Conservation (phyloP, 1,284 basidiomycete species). For the Leccinum fuscescens region DNA sequence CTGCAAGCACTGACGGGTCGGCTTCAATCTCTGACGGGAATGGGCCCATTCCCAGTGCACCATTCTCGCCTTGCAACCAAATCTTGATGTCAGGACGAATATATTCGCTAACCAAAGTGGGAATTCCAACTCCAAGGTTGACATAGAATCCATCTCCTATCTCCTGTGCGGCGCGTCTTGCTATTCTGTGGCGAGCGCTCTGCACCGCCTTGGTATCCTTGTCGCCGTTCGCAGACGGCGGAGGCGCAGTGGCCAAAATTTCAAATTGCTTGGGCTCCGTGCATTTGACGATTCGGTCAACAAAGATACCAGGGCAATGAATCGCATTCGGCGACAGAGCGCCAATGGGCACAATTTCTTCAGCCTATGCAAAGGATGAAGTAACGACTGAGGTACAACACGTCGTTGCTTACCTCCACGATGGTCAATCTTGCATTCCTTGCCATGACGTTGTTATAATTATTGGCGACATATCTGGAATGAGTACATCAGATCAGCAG, state of each 20-base stretch:
- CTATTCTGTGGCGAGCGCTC: constrained; percentile 71
- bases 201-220: constrained; percentile 47
- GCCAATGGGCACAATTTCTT: constrained; percentile 88
- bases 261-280: constrained; percentile 79
- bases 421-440: constrained; percentile 86
- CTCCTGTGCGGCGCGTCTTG: constrained; percentile 84
- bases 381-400: not conserved
- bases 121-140: constrained; percentile 81
- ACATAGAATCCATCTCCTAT: constrained; percentile 86
- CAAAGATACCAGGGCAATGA: constrained; percentile 81
- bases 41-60: constrained; percentile 90
- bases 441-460: constrained; percentile 85
- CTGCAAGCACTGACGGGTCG: constrained; percentile 63
- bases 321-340: constrained; percentile 81
- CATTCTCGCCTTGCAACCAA: constrained; percentile 92
- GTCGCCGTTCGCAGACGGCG: constrained; percentile 30
- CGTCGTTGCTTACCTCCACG: constrained; percentile 61
- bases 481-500: constrained; percentile 1
- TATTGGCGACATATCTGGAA: constrained; percentile 77
- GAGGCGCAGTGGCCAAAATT: constrained; percentile 62
- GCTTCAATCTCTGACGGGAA: constrained; percentile 82
- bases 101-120: constrained; percentile 84
- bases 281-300: constrained; percentile 80
- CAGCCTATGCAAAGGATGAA: constrained; percentile 52
- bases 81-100: constrained; percentile 73